These are phyloP conservation scores for Aureobasidium sp. DNA, from an alignment of 2,329 filamentous ascomycete species.

Conservation along the genomic window DNA sequence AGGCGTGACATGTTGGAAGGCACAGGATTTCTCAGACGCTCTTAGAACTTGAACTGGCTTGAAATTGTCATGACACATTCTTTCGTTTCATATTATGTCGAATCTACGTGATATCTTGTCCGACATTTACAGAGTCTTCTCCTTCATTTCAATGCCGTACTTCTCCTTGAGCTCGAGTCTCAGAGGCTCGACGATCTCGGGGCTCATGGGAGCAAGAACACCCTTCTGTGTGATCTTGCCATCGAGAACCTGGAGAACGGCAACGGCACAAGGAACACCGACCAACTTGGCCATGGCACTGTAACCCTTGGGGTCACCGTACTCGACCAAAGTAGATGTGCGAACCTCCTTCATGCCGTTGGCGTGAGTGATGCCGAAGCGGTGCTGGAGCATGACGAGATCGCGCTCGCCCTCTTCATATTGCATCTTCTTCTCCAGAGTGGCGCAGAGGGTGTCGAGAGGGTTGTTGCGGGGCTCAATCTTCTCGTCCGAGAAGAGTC, in stretches of 20 bases:
- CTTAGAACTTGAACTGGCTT: neutral
- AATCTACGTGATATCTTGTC: neutral
- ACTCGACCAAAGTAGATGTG: conserved; percentile 75
- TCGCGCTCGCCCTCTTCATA: conserved; percentile 78
- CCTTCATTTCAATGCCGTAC: conserved; percentile 65
- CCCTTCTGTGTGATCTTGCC: conserved; percentile 32
- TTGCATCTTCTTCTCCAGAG: conserved; percentile 85
- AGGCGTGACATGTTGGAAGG: no score
- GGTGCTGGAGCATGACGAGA: conserved; percentile 71
- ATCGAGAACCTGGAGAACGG: conserved; percentile 46
- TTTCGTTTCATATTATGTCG: conserved; percentile 1
- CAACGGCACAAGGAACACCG: conserved; percentile 66
- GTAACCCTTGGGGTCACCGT: conserved; percentile 68
- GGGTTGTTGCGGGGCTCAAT: conserved; percentile 71
- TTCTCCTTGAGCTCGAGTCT: conserved; percentile 73
- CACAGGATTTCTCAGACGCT: no score
- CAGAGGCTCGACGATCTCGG: conserved; percentile 63
- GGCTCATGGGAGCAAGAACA: conserved; percentile 69
- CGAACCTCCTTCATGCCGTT: conserved; percentile 70
- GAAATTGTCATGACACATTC: conserved; percentile 4
- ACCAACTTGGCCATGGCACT: conserved; percentile 79
- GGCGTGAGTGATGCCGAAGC: conserved; percentile 76
- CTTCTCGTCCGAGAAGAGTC: conserved; percentile 58
- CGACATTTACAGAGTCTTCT: conserved; percentile 48
- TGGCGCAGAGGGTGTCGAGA: conserved; percentile 84